These are phyloP conservation scores for Talinum fruticosum DNA, from an alignment of 148 eudicot genomes.

Conservation along the genomic window DNA sequence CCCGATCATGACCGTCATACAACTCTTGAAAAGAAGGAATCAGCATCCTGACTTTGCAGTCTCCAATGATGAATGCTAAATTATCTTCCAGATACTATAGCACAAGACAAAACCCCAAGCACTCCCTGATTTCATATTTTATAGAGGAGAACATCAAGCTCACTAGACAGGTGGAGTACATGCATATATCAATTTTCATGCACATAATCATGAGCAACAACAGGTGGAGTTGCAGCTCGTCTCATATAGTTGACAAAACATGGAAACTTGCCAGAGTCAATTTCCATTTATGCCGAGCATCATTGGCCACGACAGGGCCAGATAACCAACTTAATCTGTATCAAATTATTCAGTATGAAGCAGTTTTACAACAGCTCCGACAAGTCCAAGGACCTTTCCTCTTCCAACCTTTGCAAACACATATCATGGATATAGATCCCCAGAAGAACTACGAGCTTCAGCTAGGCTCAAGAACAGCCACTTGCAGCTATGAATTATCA, in stretches of 20 bases:
- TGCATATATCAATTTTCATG: neutral
- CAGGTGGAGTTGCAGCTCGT: neutral
- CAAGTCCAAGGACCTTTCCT: constrained; percentile 3
- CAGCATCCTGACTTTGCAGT: constrained; percentile 3
- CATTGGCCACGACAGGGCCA: neutral
- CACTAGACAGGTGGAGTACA: neutral
- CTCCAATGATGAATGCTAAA: constrained; percentile 12
- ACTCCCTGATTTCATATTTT: neutral
- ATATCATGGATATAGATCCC: neutral
- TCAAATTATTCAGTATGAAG: no score
- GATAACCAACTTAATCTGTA: neutral
- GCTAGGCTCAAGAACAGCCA: neutral
- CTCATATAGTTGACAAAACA: neutral
- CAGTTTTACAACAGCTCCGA: constrained; percentile 7
- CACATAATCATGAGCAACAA: neutral
- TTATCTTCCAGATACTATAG: neutral
- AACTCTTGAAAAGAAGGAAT: constrained; percentile 3
- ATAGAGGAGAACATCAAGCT: neutral
- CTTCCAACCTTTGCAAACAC: constrained; percentile 4
- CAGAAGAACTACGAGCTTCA: neutral
- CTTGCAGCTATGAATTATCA: constrained; percentile 4
- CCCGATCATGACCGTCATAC: neutral
- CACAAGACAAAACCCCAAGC: neutral
- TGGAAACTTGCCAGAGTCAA: neutral
- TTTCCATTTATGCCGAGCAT: neutral